Conservation (phyloP, 2,329 filamentous ascomycete genomes). For the Penicillium corylophilum region DNA sequence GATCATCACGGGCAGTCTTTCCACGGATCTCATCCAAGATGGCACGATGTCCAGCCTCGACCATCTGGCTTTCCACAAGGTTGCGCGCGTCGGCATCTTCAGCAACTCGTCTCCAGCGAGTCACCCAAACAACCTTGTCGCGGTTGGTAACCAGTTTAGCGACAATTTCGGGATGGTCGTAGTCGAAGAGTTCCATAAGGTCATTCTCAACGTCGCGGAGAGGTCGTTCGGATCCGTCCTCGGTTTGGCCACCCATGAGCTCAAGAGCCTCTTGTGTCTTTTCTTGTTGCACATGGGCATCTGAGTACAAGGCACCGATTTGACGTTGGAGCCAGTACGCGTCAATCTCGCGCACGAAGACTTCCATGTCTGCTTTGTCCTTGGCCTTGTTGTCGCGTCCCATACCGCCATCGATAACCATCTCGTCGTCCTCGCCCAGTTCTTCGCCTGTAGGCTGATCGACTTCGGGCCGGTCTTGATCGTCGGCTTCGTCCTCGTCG, state of each 20-base stretch:
- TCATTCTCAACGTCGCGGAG: conserved; percentile 96
- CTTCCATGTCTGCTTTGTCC: conserved; percentile 52
- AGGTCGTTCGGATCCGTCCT: conserved; percentile 76
- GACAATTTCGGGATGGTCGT: conserved; percentile 90
- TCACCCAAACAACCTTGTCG: conserved; percentile 95
- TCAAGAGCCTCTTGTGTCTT: conserved; percentile 83
- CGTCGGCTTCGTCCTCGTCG: conserved; percentile 72
- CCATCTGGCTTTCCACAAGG: conserved; percentile 85
- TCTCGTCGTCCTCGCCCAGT: conserved; percentile 61
- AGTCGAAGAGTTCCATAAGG: conserved; percentile 96
- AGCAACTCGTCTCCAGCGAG: conserved; percentile 77
- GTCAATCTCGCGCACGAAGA: conserved; percentile 87
- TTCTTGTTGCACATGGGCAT: conserved; percentile 89
- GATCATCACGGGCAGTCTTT: conserved; percentile 58
- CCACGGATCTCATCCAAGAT: conserved; percentile 87
- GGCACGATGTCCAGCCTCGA: conserved; percentile 77
- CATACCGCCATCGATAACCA: conserved; percentile 74
- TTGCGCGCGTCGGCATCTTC: conserved; percentile 70
- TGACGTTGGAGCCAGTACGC: conserved; percentile 96
- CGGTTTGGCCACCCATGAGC: conserved; percentile 72
- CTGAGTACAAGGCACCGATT: conserved; percentile 81
- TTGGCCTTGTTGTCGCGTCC: conserved; percentile 43
- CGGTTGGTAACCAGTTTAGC: conserved; percentile 87
- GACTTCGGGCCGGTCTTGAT: conserved; percentile 57
- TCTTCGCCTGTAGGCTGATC: conserved; percentile 47